A percentile compares a stretch with the other conserved stretches of the same genome.
These are phyloP conservation scores for Pythium vanterpoolii DNA, from an alignment of 352 stramenopile species.

Conservation along the genomic window DNA sequence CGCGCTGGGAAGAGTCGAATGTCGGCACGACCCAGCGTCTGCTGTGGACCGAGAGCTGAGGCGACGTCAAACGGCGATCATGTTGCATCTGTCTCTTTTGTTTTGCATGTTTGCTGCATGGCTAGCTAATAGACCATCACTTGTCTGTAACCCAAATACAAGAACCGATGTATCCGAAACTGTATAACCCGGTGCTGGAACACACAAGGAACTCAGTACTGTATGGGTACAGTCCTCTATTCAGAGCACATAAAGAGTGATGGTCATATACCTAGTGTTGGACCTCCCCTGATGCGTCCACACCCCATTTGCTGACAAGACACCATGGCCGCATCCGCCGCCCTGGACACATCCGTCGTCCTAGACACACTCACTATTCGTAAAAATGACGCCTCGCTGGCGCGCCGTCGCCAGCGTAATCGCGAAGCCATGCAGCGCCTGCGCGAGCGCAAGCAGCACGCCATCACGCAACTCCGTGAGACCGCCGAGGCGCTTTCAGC, in stretches of 20 bases:
- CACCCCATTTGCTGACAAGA: not conserved
- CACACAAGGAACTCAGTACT: not conserved
- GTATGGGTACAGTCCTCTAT: not conserved
- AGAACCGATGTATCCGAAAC: not conserved
- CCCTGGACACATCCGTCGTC: too few species aligned
- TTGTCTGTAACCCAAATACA: not conserved
- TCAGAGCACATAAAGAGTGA: not conserved
- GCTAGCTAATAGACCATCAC: too few species aligned
- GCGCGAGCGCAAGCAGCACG: constrained; percentile 38
- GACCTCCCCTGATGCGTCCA: not conserved
- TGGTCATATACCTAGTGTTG: not conserved
- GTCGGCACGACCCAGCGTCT: constrained; percentile 36
- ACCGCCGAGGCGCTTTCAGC: constrained; percentile 32
- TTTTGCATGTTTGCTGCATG: too few species aligned
- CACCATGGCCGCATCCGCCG: not conserved
- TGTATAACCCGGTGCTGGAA: not conserved
- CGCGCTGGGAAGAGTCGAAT: constrained; percentile 55
- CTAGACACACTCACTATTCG: too few species aligned
- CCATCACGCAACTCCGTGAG: constrained; percentile 34
- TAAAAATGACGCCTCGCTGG: not conserved
- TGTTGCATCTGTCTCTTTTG: too few species aligned
- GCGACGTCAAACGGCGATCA: not conserved
- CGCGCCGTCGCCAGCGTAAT: constrained; percentile 37
- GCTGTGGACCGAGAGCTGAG: constrained; percentile 5
- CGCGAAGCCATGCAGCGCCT: constrained; percentile 54